Conservation (phyloP, 2,329 filamentous ascomycete genomes). For the Pseudocercospora macadamiae region DNA sequence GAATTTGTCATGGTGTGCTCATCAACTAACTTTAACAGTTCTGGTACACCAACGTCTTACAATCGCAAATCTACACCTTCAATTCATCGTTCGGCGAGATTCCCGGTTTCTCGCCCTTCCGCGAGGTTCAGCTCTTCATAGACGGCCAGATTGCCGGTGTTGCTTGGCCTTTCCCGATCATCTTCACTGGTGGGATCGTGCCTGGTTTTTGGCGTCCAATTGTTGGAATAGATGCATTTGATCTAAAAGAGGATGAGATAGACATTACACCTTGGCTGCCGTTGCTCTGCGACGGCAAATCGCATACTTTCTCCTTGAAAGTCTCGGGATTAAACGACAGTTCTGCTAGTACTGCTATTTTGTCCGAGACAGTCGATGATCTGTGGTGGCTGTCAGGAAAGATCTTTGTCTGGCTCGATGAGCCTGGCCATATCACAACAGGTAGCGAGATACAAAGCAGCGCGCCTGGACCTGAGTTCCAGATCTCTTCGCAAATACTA, state of each 20-base stretch:
- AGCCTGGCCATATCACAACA: slow-evolving; percentile 51
- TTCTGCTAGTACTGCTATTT: slow-evolving; percentile 48
- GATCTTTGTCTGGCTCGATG: slow-evolving; percentile 74
- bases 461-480: slow-evolving; percentile 51
- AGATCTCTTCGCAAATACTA: slow-evolving; percentile 54
- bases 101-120: slow-evolving; percentile 71
- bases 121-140: slow-evolving; percentile 76
- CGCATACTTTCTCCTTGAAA: slow-evolving; percentile 69
- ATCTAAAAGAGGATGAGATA: slow-evolving; percentile 77
- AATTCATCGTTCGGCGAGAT: slow-evolving; percentile 54
- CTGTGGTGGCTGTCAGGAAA: slow-evolving; percentile 80
- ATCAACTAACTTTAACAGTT: slow-evolving; percentile 49
- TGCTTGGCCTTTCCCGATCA: slow-evolving; percentile 78
- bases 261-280: slow-evolving; percentile 79
- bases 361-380: slow-evolving; percentile 62
- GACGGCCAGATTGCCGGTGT: slow-evolving; percentile 74
- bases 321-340: slow-evolving; percentile 67
- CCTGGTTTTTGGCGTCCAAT: slow-evolving; percentile 77
- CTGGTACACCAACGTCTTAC: slow-evolving; percentile 79
- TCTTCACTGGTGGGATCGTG: slow-evolving; percentile 80
- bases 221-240: slow-evolving; percentile 77
- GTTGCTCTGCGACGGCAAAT: slow-evolving; percentile 64
- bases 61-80: slow-evolving; percentile 64
- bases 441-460: slow-evolving; percentile 47
- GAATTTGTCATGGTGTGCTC: neutral